Evolutionary conservation across 768 basidiomycete species (phyloP), one percentile per base, ranked within the genome.

Genomic region (Hebeloma cylindrosporum): DNA sequence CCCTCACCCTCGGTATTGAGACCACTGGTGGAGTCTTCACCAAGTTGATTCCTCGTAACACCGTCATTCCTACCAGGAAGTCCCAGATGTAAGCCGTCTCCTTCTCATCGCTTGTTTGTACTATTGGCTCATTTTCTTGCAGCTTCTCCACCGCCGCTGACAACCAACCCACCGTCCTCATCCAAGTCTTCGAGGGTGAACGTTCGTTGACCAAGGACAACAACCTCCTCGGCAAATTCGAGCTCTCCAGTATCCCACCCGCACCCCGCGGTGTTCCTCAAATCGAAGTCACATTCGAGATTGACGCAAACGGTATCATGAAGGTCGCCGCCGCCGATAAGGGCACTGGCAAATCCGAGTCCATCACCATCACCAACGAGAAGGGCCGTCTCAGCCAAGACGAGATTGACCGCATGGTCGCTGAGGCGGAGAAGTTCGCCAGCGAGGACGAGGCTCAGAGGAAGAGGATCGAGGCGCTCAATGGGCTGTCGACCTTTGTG

Each of bases 21-120:
- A 97, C 94, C 58, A 95, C 94, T 28, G 93, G 95, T 60, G 93
- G 93, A 65, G 93, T 97, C 58, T 91, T 97, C 78, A 97, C 93
- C 56, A 96, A 95, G 70, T 79, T 99, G 60, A 97, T 99, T 60
- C 80, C 92, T 49, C 87, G 95, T 58, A 97, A 97, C 83, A 97
- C 95, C 31, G 92, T 95, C 62, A 93, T 98, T 64, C 95, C 95
- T 48, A 97, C 94, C 58, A 87, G 88, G 76, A 97, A 98, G 78
- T 83, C 83, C 50, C 93, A 98, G 72, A 95, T 88, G 82, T 85
- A 49, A 10, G 80, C 70, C 6, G 35, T 16, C 23, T 25, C 14
- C 5, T 32, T 21, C n/a, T 14, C 4, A 14, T 42, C n/a, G 2
- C 30, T 2, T 16, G 8, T 22, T 9, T 7, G 14, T n/a, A 17